These are phyloP conservation scores for Nidula microcarpa DNA, from an alignment of 768 basidiomycete genomes.

Conservation along the genomic window DNA sequence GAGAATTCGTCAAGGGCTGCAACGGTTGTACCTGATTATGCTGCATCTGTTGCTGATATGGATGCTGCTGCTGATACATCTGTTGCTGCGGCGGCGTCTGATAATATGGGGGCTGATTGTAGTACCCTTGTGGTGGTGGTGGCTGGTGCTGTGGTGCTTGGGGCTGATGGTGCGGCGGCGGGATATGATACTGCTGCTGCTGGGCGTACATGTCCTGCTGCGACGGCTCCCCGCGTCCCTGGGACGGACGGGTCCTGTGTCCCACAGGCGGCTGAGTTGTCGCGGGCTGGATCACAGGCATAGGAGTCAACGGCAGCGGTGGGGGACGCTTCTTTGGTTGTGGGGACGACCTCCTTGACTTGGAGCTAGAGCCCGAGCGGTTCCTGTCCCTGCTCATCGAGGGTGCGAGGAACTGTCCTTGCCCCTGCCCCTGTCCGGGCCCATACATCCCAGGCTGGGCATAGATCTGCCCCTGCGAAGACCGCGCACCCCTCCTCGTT, in stretches of 20 bases:
- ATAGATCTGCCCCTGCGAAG: background rate
- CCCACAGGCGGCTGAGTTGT: too few relatives aligned
- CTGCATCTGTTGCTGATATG: background rate
- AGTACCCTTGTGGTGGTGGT: too few relatives aligned
- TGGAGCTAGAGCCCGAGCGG: background rate
- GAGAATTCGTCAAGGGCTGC: background rate
- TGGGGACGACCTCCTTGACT: background rate
- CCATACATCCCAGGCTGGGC: background rate
- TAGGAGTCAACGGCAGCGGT: background rate
- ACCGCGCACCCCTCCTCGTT: background rate
- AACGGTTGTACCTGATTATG: background rate
- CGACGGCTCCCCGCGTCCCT: background rate
- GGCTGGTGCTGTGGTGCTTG: background rate
- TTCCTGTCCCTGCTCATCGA: background rate
- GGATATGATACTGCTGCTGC: background rate
- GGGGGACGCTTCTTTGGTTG: background rate
- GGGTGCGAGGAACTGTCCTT: background rate
- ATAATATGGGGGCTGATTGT: background rate
- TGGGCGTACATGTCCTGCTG: background rate
- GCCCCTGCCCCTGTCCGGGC: background rate
- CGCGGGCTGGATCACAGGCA: background rate
- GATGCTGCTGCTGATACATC: background rate
- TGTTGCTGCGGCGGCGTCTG: background rate
- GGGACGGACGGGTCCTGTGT: too few relatives aligned
- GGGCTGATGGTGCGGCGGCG: background rate